Evolutionary conservation across 306 rosid genomes (phyloP).

Genomic region (Vicia sativa): DNA sequence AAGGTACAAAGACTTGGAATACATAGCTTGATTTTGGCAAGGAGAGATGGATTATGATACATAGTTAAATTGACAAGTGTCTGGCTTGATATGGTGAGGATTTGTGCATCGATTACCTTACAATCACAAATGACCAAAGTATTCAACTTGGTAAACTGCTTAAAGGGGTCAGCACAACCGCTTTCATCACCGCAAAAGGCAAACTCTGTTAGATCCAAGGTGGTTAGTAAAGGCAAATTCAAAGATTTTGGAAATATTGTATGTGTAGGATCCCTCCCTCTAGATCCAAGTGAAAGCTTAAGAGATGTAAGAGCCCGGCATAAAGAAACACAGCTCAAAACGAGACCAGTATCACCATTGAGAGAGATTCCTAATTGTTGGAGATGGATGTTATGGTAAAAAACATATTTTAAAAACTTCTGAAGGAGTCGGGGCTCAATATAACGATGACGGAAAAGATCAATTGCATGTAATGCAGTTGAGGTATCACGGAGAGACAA

Average conservation of each 20-base stretch:
- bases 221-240: not conserved
- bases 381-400: not conserved
- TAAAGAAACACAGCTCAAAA: not conserved
- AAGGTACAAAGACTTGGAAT: not conserved
- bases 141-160: not conserved
- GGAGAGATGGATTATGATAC: too few relatives aligned
- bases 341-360: not conserved
- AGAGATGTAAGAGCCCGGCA: conserved; percentile 24
- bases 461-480: not conserved
- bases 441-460: not conserved
- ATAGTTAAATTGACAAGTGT: not conserved
- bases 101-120: not conserved
- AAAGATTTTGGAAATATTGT: conserved; percentile 13
- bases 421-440: not conserved
- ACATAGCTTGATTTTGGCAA: conserved; percentile 13
- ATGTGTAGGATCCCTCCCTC: not conserved
- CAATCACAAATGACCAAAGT: conserved; percentile 1
- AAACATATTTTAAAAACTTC: not conserved
- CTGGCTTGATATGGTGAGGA: not conserved
- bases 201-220: conserved; percentile 11
- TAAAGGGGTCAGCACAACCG: conserved; percentile 1
- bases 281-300: not conserved
- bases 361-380: not conserved
- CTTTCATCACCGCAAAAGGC: conserved; percentile 6
- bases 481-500: not conserved